A percentile compares a stretch with the other conserved stretches of the same genome.
Evolutionary conservation across 495 filamentous ascomycete species (phyloP).

Genomic region (Hypomontagnella monticulosa): DNA sequence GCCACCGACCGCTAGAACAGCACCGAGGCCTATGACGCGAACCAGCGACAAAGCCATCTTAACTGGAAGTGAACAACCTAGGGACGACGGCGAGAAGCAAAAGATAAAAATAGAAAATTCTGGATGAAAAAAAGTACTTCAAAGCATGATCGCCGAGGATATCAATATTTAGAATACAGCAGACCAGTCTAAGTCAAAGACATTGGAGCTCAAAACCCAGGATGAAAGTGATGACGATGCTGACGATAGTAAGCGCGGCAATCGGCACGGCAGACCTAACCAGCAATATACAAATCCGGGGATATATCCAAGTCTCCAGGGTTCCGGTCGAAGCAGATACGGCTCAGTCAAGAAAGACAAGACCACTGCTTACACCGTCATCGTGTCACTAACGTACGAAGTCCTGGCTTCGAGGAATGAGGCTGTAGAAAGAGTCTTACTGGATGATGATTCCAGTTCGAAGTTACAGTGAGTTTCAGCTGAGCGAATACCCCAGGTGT

Average conservation of each 20-base stretch:
- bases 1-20: slow-evolving; percentile 7
- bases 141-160: slow-evolving; percentile 21
- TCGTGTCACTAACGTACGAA: not conserved
- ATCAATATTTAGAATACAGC: slow-evolving; percentile 9
- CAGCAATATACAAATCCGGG: not conserved
- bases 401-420: not conserved
- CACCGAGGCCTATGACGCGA: slow-evolving; percentile 4
- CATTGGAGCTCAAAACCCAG: not conserved
- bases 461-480: not conserved
- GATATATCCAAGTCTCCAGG: not conserved
- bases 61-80: not conserved
- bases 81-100: not conserved
- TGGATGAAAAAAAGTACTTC: slow-evolving; percentile 9
- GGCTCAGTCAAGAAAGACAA: not conserved
- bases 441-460: slow-evolving; percentile 6
- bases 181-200: not conserved
- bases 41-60: slow-evolving; percentile 26
- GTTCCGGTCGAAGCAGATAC: not conserved
- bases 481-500: slow-evolving; percentile 7
- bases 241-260: slow-evolving; percentile 10
- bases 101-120: slow-evolving; percentile 10
- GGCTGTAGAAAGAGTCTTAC: too few species aligned
- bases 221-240: not conserved
- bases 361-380: not conserved
- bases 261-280: not conserved